Evolutionary conservation across 805 yeast species (phyloP).

Genomic region (Nakazawaea anatomiae): DNA sequence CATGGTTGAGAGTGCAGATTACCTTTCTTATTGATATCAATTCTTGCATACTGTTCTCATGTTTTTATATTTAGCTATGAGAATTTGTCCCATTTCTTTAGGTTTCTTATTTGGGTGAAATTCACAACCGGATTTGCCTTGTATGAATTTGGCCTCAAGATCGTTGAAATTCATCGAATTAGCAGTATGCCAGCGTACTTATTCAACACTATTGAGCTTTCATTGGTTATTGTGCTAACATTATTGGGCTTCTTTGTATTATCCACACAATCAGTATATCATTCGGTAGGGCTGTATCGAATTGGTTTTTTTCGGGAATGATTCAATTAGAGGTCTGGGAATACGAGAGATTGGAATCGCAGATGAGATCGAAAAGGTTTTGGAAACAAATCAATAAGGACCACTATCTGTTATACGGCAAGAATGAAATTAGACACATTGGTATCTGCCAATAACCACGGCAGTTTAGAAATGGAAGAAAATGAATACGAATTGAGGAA

Average conservation of each 20-base stretch:
- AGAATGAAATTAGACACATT: conserved; percentile 33
- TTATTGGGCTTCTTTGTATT: conserved; percentile 54
- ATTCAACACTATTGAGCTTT: conserved; percentile 44
- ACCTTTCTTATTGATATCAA: conserved; percentile 53
- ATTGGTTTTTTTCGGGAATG: conserved; percentile 56
- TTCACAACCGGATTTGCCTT: conserved; percentile 43
- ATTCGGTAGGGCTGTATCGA: conserved; percentile 52
- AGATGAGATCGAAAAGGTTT: conserved; percentile 49
- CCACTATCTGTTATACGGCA: conserved; percentile 33
- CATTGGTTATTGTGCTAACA: conserved; percentile 46
- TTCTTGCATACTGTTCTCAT: conserved; percentile 60
- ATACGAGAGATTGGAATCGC: conserved; percentile 68
- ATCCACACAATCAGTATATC: conserved; percentile 52
- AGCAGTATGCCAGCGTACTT: conserved; percentile 52
- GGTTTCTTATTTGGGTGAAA: conserved; percentile 68
- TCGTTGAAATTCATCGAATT: conserved; percentile 37
- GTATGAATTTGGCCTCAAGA: conserved; percentile 33
- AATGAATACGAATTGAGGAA: conserved; percentile 11
- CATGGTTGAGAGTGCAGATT: conserved; percentile 48
- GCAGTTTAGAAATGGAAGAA: conserved; percentile 11
- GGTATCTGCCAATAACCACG: conserved; percentile 35
- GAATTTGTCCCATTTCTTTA: conserved; percentile 73
- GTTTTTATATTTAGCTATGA: conserved; percentile 52
- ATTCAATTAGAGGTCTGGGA: conserved; percentile 95
- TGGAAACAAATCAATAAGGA: conserved; percentile 44